These are phyloP conservation scores for Salix arbutifolia DNA, from an alignment of 345 rosid genomes.

Conservation along the genomic window DNA sequence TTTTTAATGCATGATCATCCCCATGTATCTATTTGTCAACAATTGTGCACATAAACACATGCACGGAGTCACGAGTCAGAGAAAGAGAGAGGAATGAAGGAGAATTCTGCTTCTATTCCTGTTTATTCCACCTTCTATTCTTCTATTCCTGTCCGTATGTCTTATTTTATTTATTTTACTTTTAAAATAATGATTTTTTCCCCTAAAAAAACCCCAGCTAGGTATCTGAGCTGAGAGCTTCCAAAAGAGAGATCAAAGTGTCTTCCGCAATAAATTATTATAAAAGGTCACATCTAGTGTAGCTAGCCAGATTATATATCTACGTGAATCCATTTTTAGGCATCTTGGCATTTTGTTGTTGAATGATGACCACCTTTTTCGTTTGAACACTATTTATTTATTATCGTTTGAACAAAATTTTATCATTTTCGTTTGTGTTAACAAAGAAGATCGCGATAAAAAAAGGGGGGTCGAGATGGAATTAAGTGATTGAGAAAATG, in stretches of 20 bases:
- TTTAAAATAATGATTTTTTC: background rate
- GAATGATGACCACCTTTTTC: background rate
- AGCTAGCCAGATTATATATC: background rate
- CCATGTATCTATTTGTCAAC: conserved; percentile 12
- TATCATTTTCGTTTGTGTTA: too few relatives aligned
- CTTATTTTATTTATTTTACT: too few relatives aligned
- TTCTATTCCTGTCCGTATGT: background rate
- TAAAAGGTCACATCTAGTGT: background rate
- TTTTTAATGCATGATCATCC: background rate
- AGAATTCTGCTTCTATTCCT: conserved; percentile 10
- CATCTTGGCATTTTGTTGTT: background rate
- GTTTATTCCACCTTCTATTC: conserved; percentile 8
- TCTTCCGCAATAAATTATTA: background rate
- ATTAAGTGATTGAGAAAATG: background rate
- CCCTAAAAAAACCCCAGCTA: background rate
- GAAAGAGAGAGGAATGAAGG: conserved; percentile 8
- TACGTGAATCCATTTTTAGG: background rate
- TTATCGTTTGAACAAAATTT: too few relatives aligned
- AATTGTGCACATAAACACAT: conserved; percentile 1
- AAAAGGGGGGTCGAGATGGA: background rate
- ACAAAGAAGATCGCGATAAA: background rate
- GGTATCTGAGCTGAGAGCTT: background rate
- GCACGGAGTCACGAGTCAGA: conserved; percentile 6
- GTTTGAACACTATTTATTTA: too few relatives aligned
- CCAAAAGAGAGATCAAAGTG: background rate